A percentile compares a stretch with the other conserved stretches of the same genome.
These are phyloP conservation scores for Phaeoacremonium minimum DNA, from an alignment of 2,329 filamentous ascomycete genomes.

Conservation along the genomic window DNA sequence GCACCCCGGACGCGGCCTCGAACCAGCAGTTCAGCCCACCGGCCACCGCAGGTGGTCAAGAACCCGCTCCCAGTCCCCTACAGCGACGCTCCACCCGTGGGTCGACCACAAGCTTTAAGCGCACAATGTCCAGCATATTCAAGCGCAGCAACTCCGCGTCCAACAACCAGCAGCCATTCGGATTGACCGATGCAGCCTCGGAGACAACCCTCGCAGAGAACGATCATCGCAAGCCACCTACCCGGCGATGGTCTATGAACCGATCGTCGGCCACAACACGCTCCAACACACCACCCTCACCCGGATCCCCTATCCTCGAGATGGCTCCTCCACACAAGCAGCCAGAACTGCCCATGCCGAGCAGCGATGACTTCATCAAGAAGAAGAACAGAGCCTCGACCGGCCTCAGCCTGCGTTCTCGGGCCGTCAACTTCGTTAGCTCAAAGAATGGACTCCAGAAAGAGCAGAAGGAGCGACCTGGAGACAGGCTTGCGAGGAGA, in stretches of 20 bases:
- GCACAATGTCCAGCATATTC: conserved; percentile 47
- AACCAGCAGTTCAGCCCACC: conserved; percentile 5
- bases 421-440: conserved; percentile 42
- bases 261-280: conserved; percentile 40
- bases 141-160: conserved; percentile 33
- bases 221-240: conserved; percentile 18
- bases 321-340: conserved; percentile 21
- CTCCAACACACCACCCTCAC: conserved; percentile 47
- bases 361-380: conserved; percentile 37
- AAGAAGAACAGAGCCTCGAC: conserved; percentile 50
- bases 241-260: conserved; percentile 41
- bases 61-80: conserved; percentile 22
- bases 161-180: conserved; percentile 18
- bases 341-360: conserved; percentile 27
- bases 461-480: no score
- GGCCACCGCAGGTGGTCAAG: conserved; percentile 15
- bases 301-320: conserved; percentile 35
- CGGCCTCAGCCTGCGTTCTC: conserved; percentile 42
- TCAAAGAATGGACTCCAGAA: conserved; percentile 18
- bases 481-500: conserved; percentile 18
- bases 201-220: conserved; percentile 20
- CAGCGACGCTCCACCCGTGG: conserved; percentile 35
- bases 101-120: conserved; percentile 37
- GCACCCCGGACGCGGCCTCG: conserved; percentile 5
- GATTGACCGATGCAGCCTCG: conserved; percentile 15